Percentiles rank a stretch among this genome's conserved stretches.
Evolutionary conservation across 371 early-diverging fungal genomes (phyloP).

Genomic region (Paramicrosporidium saccamoebae): DNA sequence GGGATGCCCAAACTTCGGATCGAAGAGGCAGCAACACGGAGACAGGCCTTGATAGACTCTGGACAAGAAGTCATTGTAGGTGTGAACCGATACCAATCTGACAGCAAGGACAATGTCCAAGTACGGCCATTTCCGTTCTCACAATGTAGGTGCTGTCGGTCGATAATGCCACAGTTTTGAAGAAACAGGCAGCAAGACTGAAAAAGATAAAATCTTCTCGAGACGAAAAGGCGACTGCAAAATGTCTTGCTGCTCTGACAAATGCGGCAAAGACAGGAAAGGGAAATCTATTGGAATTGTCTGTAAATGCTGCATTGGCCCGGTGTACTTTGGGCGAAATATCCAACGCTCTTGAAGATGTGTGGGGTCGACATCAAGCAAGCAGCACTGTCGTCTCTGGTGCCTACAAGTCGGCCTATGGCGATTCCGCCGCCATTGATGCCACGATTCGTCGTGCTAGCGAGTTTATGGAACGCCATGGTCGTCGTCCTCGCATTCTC

Average conservation of each 20-base stretch:
- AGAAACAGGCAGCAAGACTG: slow-evolving; percentile 18
- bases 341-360: slow-evolving; percentile 28
- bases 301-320: slow-evolving; percentile 19
- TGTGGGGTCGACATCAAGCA: slow-evolving; percentile 45
- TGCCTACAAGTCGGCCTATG: slow-evolving; percentile 45
- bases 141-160: slow-evolving; percentile 39
- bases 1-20: slow-evolving; percentile 57
- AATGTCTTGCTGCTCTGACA: slow-evolving; percentile 17
- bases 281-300: slow-evolving; percentile 24
- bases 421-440: slow-evolving; percentile 16
- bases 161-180: slow-evolving; percentile 29
- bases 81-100: slow-evolving; percentile 42
- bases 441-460: slow-evolving; percentile 18
- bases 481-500: slow-evolving; percentile 40
- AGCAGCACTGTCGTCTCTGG: slow-evolving; percentile 33
- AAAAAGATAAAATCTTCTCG: slow-evolving; percentile 11
- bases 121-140: no score
- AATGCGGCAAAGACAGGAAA: slow-evolving; percentile 16
- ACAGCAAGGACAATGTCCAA: slow-evolving; percentile 23
- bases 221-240: slow-evolving; percentile 10
- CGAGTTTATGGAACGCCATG: slow-evolving; percentile 15
- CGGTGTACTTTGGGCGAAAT: slow-evolving; percentile 55
- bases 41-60: slow-evolving; percentile 51
- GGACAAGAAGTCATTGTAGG: slow-evolving; percentile 43
- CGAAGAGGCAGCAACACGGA: slow-evolving; percentile 43